These are phyloP conservation scores for Neofusicoccum parvum DNA, from an alignment of 2,329 filamentous ascomycete species.

Conservation along the genomic window DNA sequence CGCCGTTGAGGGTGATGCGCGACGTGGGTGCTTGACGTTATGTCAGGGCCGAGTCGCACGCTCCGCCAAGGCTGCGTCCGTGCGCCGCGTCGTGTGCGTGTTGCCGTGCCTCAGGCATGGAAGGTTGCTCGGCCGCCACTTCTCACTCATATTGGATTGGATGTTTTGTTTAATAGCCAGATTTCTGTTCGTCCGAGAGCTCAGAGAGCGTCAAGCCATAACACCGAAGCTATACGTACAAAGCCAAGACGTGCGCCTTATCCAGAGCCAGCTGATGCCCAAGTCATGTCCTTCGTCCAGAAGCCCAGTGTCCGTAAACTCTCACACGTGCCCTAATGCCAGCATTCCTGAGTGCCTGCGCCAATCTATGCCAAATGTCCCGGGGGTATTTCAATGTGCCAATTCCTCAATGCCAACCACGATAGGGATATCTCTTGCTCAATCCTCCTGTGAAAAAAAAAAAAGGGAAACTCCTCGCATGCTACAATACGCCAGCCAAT, in stretches of 20 bases:
- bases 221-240: not conserved
- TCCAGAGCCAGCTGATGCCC: conserved; percentile 13
- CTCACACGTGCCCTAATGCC: conserved; percentile 7
- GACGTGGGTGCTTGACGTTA: conserved; percentile 20
- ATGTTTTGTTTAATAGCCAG: too few relatives aligned
- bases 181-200: not conserved
- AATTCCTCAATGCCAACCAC: conserved; percentile 12
- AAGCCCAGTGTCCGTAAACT: conserved; percentile 11
- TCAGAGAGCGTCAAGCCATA: not conserved
- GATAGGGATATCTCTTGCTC: conserved; percentile 21
- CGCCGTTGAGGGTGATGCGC: conserved; percentile 8
- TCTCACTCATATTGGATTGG: too few relatives aligned
- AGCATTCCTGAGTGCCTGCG: conserved; percentile 1
- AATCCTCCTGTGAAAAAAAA: not conserved
- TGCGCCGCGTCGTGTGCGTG: not conserved
- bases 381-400: conserved; percentile 16
- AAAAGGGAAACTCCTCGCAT: conserved; percentile 11
- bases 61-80: not conserved
- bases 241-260: conserved; percentile 8
- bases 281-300: conserved; percentile 9
- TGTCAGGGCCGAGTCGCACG: not conserved
- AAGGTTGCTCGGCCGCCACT: too few relatives aligned
- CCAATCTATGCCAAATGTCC: conserved; percentile 14
- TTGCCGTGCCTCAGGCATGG: not conserved
- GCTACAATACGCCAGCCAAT: conserved; percentile 1